Base-by-base conservation (phyloP, 1,284 basidiomycete species). In the Fomes fomentarius region DNA sequence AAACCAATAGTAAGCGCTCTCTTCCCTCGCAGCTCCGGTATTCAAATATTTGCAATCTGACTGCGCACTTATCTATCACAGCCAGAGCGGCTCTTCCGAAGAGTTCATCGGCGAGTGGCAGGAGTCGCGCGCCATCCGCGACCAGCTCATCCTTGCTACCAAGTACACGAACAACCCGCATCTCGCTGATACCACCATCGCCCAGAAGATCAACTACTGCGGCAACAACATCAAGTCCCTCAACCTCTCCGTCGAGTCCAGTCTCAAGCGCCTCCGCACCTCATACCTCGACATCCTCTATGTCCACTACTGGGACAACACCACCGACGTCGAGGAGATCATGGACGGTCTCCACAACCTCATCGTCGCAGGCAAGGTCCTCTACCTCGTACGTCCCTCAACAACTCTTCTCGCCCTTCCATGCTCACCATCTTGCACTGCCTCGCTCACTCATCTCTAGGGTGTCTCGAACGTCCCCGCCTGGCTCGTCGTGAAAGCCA, bases 261-360 rank as follows among this genome's bases (percentile, higher is more conserved):
- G 76, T 26, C 71, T 85, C 50, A 77, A 79, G 65, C 82, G 80
- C 59, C 73, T 85, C 5, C 73, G 81, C n/a, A 84, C 83, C 9
- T 63, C 65, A 31, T 86, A 82, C 61, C 74, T 81, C 63, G 79
- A 81, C 56, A 69, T 81, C 25, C 61, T 79, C 30, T 83, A 57
- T 34, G 43, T 53, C 26, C 56, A 57, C 35, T 31, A n/a, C 70
- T 80, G 76, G 76, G 78, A 82, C 64, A 81, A 56, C 48, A 69
- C 73, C n/a, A 81, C 82, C 9, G 73, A 72, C 30, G 69, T 84
- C 55, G 77, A 80, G 57, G 82, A 85, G 63, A 69, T 84, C 17
- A 84, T 84, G 82, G 64, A 71, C 52, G 58, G 63, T 12, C 67
- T 76, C 26, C 67, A 76, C 60, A 55, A 66, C 50, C 63, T 74